Evolutionary conservation across 208 protist genomes (phyloP), one percentile per base, ranked within the genome.

Genomic region (Acanthamoeba sp.): DNA sequence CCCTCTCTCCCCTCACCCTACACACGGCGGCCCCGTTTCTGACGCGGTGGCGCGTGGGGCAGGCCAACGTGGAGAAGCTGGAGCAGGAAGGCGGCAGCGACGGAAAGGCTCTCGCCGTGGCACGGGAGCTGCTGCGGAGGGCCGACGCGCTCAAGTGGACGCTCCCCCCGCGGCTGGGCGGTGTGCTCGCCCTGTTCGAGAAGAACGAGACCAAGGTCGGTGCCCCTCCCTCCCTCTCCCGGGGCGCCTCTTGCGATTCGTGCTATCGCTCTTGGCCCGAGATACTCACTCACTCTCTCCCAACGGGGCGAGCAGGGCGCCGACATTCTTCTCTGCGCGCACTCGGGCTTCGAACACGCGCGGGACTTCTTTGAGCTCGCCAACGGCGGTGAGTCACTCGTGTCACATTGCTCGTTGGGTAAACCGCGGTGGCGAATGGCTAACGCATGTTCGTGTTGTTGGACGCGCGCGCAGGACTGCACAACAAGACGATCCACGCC

Each of bases 401-500:
- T 16, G 1, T 36, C 18, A 36, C 4, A 2, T 20, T 57, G 29
- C 18, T 40, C 24, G 64, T 18, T 73, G 64, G 34, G 3, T 48
- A 48, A 10, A 48, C 42, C 6, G 42, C 3, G 42, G 42, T 3
- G 42, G 42, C 6, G 42, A 48, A 14, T 48, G 42, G n/a, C n/a
- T n/a, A 2, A 2, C 59, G 4, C 7, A 34, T 66, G 64, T n/a
- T 55, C 38, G 66, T 57, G 93, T 92, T 71, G 92, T 89, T 71
- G 69, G 92, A n/a, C n/a, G n/a, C n/a, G n/a, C n/a, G n/a, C n/a
- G 94, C 84, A 50, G 90, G 88, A n/a, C 45, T 95, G 16, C 91
- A 93, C 64, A 95, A 95, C 48, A 82, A 91, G 62, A 71, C 87
- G 38, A 94, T 95, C 22, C 73, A 92, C 18, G 94, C 91, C 57